These are phyloP conservation scores for Cadophora sp. DNA, from an alignment of 2,329 filamentous ascomycete species.

Conservation along the genomic window DNA sequence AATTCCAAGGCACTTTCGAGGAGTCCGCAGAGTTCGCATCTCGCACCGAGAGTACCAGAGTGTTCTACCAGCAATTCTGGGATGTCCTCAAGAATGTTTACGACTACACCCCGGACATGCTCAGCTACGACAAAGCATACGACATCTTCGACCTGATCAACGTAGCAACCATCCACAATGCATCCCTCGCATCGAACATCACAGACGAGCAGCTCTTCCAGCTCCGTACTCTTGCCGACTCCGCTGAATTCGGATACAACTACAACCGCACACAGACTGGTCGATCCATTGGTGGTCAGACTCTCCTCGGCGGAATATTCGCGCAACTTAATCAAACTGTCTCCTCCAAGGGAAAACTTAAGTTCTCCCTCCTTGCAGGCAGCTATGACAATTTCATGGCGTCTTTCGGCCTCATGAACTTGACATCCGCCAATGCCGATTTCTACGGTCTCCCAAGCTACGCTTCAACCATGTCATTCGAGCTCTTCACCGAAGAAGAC, in stretches of 20 bases:
- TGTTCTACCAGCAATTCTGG: conserved; percentile 40
- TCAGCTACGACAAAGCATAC: conserved; percentile 39
- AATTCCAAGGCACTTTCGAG: conserved; percentile 27
- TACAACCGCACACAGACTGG: conserved; percentile 76
- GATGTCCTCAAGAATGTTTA: conserved; percentile 35
- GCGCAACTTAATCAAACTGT: conserved; percentile 57
- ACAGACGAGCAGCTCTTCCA: conserved; percentile 62
- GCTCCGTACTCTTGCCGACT: conserved; percentile 73
- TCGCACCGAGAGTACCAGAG: conserved; percentile 33
- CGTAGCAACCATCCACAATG: conserved; percentile 64
- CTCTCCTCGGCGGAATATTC: conserved; percentile 54
- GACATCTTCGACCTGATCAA: conserved; percentile 58
- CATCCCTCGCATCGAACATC: conserved; percentile 56
- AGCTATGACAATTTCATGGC: conserved; percentile 65
- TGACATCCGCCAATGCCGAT: conserved; percentile 56
- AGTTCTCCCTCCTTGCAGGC: conserved; percentile 60
- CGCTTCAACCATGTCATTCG: conserved; percentile 79
- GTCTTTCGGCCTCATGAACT: conserved; percentile 63
- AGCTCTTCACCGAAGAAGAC: conserved; percentile 64
- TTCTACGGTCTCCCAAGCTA: conserved; percentile 82
- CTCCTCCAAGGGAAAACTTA: conserved; percentile 49
- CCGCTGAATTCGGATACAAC: conserved; percentile 79
- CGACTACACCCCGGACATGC: conserved; percentile 22
- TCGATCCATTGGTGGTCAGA: conserved; percentile 60
- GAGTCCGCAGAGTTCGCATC: conserved; percentile 29